Evolutionary conservation across 1,139 yeast genomes (phyloP).

Genomic region (Blastobotrys arbuscula): DNA sequence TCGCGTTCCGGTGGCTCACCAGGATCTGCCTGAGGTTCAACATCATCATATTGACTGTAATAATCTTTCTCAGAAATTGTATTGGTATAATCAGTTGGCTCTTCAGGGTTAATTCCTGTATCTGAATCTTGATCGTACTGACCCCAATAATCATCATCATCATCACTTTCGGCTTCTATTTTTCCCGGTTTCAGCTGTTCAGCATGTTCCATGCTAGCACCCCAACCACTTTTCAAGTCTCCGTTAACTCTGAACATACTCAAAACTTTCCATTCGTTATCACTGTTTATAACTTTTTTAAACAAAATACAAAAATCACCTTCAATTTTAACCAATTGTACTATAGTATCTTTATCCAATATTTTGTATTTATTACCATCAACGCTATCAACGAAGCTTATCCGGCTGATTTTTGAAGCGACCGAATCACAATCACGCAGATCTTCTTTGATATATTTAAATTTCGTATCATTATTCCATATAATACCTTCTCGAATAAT

Average conservation of each 20-base stretch:
- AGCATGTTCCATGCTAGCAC: background rate
- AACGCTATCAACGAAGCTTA: background rate
- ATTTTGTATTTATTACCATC: background rate
- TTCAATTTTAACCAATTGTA: background rate
- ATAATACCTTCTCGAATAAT: slow-evolving; percentile 3
- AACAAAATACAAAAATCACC: background rate
- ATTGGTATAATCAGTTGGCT: background rate
- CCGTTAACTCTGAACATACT: slow-evolving; percentile 6
- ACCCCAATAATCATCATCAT: slow-evolving; percentile 15
- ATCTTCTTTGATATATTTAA: slow-evolving; percentile 2
- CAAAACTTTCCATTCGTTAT: slow-evolving; percentile 13
- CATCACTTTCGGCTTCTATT: background rate
- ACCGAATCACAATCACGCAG: background rate
- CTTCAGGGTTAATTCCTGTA: background rate
- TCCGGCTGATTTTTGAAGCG: background rate
- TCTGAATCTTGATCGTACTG: slow-evolving; percentile 11
- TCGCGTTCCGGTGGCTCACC: slow-evolving; percentile 6
- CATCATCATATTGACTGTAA: slow-evolving; percentile 10
- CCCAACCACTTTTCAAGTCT: background rate
- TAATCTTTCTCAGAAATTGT: slow-evolving; percentile 1
- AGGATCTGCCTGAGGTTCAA: slow-evolving; percentile 11
- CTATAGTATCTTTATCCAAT: slow-evolving; percentile 1
- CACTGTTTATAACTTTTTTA: background rate
- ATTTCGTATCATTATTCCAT: slow-evolving; percentile 9
- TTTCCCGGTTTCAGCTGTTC: background rate